Percentiles rank a stretch among this genome's conserved stretches.
phyloP scores from a whole-genome alignment of 345 rosid genomes.

The Eucalyptus pumila region DNA sequence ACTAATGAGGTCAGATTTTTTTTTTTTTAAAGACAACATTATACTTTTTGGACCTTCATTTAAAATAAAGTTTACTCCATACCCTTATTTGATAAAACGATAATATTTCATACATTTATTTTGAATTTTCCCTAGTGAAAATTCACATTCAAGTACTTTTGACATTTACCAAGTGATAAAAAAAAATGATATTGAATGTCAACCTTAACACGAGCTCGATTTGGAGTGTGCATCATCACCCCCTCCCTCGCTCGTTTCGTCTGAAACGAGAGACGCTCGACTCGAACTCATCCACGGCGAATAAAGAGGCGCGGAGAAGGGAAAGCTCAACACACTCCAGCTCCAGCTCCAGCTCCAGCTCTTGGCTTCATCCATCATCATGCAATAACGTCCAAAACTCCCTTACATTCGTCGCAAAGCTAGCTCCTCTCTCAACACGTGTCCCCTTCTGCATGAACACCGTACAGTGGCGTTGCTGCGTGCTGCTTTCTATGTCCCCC shows the following conservation, averaged over 20 bases:
- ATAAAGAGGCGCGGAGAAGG: neutral
- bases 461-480: neutral
- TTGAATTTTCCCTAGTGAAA: fast-evolving
- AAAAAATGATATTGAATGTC: neutral
- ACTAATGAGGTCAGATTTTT: no score
- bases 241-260: neutral
- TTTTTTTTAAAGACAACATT: fast-evolving
- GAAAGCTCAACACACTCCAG: neutral
- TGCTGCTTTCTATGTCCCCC: neutral
- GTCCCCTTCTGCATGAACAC: neutral
- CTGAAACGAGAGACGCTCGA: neutral
- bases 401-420: neutral
- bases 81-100: fast-evolving
- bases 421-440: neutral
- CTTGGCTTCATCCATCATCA: neutral
- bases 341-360: neutral
- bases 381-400: neutral
- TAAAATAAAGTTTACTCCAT: fast-evolving
- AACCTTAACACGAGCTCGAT: neutral
- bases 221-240: neutral
- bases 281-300: neutral
- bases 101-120: no score
- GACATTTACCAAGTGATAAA: neutral
- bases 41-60: no score
- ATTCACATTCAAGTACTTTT: neutral